Evolutionary conservation across 768 basidiomycete genomes (phyloP).

Genomic region (Macrolepiota fuliginosa): DNA sequence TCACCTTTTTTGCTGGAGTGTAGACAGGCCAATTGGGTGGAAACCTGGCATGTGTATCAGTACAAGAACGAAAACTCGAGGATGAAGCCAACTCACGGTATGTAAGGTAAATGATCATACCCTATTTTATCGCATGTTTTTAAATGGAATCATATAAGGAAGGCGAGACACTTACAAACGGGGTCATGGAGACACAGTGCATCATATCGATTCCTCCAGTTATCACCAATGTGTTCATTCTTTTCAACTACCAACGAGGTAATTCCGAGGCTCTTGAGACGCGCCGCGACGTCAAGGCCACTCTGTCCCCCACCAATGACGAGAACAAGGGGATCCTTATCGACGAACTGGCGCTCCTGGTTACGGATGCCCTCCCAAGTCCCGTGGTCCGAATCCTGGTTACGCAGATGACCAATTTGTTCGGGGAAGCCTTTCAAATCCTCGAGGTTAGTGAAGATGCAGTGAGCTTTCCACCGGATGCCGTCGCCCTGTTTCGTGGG

Average conservation of each 20-base stretch:
- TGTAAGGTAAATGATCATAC: conserved; percentile 58
- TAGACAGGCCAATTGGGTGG: conserved; percentile 31
- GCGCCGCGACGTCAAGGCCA: conserved; percentile 63
- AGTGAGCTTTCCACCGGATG: conserved; percentile 57
- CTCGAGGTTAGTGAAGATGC: conserved; percentile 57
- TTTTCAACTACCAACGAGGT: conserved; percentile 64
- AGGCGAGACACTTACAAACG: conserved; percentile 47
- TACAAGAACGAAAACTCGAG: conserved; percentile 14
- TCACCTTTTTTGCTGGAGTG: conserved; percentile 27
- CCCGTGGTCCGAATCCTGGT: conserved; percentile 43
- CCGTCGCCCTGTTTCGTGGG: conserved; percentile 24
- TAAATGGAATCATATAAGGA: neutral
- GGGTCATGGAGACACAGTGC: conserved; percentile 66
- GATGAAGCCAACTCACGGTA: conserved; percentile 41
- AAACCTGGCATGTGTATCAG: conserved; percentile 19
- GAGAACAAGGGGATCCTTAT: conserved; percentile 52
- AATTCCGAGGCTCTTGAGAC: conserved; percentile 61
- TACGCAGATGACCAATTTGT: conserved; percentile 43
- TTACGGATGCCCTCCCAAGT: conserved; percentile 51
- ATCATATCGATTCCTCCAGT: conserved; percentile 67
- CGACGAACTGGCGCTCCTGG: conserved; percentile 23
- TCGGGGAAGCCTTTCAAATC: conserved; percentile 52
- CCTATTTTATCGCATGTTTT: conserved; percentile 25
- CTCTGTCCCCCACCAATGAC: conserved; percentile 67
- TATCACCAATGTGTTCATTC: conserved; percentile 56